Base-by-base conservation (phyloP, 306 rosid genomes). In the Argentina anserina region DNA sequence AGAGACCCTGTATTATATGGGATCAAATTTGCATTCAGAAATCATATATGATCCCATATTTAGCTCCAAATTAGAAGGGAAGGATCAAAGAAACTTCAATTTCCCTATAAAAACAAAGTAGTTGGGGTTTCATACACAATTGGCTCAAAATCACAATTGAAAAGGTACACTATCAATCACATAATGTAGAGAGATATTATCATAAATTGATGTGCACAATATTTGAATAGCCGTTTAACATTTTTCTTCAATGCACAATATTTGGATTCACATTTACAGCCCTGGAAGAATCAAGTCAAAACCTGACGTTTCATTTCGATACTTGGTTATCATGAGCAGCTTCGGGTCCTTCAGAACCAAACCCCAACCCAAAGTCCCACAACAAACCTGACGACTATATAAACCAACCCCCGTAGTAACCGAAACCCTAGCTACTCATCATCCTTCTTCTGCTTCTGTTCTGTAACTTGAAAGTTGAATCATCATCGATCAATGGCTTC, bases 241-340 rank as follows among this genome's bases (percentile, higher is more conserved):
- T 14, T 40, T 25, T 71, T 21, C 39, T 26, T 25, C 25, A 36
- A 69, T 28, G 64, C 36, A 4, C 65, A 11, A 23, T 15, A 18
- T 37, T 71, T 37, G 40, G 55, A 53, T 71, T 39, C 66, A 70
- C 5, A 70, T 71, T 71, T 53, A 71, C 37, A 37, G 5, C 13
- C 26, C 46, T 17, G 36, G 31, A 23, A 7, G 18, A 26, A 9
- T 37, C 41, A 20, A 26, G 3, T 37, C 41, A 20, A 52, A 70
- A 37, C 28, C n/a, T 13, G 46, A 26, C 53, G 33, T 46, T 41
- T 23, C 33, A 64, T 18, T 67, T 31, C 37, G 28, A 28, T 1
- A 67, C 72, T 9, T 29, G 72, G 59, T 40, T 1, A 1, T 28
- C 72, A 67, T 67, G 11, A 31, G 6, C 20, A 33, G 72, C 20